phyloP scores from a whole-genome alignment of 228 moss, liverwort and hornwort genomes.

The Sphagnum fallax region DNA sequence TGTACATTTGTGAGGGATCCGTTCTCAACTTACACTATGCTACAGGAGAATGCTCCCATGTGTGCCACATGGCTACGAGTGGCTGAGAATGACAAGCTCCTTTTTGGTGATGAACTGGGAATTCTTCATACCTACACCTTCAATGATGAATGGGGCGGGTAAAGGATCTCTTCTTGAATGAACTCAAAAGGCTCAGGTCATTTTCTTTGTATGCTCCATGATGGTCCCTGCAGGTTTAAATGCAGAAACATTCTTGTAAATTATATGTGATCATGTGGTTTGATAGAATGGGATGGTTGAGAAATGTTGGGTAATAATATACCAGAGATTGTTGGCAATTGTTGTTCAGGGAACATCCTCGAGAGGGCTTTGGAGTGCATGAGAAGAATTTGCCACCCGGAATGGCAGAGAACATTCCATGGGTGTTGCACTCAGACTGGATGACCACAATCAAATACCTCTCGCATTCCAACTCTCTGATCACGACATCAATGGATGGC shows the following conservation, averaged over 20 bases:
- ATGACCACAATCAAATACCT: constrained; percentile 75
- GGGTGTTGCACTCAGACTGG: constrained; percentile 80
- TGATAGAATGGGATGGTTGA: too few relatives aligned
- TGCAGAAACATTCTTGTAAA: too few relatives aligned
- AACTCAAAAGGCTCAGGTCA: background rate
- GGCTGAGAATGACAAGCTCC: constrained; percentile 86
- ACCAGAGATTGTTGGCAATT: background rate
- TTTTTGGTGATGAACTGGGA: constrained; percentile 86
- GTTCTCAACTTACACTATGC: too few relatives aligned
- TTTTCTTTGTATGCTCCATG: background rate
- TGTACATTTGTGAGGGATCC: too few relatives aligned
- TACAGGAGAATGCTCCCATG: constrained; percentile 90
- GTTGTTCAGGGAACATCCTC: constrained; percentile 34
- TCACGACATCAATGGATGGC: constrained; percentile 83
- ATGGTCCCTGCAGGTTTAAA: too few relatives aligned
- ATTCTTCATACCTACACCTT: constrained; percentile 82
- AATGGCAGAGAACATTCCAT: constrained; percentile 71
- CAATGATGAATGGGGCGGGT: constrained; percentile 95
- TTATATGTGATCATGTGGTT: too few relatives aligned
- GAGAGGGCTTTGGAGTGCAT: constrained; percentile 50
- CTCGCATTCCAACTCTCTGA: constrained; percentile 73
- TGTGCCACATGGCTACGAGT: constrained; percentile 88
- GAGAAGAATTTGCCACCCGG: constrained; percentile 64
- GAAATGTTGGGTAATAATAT: background rate
- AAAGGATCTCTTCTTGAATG: background rate